phyloP scores from a whole-genome alignment of 768 basidiomycete species.

The Pholiota microspora region DNA sequence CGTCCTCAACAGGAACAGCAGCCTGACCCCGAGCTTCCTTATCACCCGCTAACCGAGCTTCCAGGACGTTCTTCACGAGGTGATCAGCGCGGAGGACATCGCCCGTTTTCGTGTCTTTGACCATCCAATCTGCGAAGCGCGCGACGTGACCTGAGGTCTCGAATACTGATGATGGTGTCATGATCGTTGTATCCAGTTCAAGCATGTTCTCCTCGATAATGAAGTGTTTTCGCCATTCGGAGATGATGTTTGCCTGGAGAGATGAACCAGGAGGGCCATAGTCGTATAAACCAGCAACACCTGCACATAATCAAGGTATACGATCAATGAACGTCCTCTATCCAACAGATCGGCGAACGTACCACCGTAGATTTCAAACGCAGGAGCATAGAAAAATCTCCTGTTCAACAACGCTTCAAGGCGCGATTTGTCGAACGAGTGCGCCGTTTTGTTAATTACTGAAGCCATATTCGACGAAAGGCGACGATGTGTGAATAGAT shows the following conservation, averaged over 20 bases:
- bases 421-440: slow-evolving; percentile 82
- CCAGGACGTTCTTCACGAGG: slow-evolving; percentile 88
- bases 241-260: slow-evolving; percentile 93
- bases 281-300: slow-evolving; percentile 96
- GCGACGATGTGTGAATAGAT: slow-evolving; percentile 28
- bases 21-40: slow-evolving; percentile 80
- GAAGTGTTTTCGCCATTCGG: slow-evolving; percentile 96
- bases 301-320: slow-evolving; percentile 45
- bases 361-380: slow-evolving; percentile 99
- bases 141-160: slow-evolving; percentile 98
- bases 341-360: slow-evolving; percentile 23
- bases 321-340: slow-evolving; percentile 5
- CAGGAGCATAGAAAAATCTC: slow-evolving; percentile 96
- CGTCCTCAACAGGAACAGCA: slow-evolving; percentile 57
- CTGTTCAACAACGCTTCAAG: slow-evolving; percentile 86
- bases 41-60: slow-evolving; percentile 87
- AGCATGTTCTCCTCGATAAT: slow-evolving; percentile 99
- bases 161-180: slow-evolving; percentile 93
- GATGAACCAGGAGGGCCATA: slow-evolving; percentile 96
- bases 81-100: slow-evolving; percentile 97
- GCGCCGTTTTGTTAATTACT: slow-evolving; percentile 75
- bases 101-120: slow-evolving; percentile 91
- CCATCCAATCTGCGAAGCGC: slow-evolving; percentile 99
- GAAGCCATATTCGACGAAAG: slow-evolving; percentile 29
- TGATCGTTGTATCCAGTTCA: slow-evolving; percentile 96